Percentiles rank a stretch among this genome's conserved stretches.
These are phyloP conservation scores for Cystobasidiopsis lactophilus DNA, from an alignment of 768 basidiomycete genomes.

Conservation along the genomic window DNA sequence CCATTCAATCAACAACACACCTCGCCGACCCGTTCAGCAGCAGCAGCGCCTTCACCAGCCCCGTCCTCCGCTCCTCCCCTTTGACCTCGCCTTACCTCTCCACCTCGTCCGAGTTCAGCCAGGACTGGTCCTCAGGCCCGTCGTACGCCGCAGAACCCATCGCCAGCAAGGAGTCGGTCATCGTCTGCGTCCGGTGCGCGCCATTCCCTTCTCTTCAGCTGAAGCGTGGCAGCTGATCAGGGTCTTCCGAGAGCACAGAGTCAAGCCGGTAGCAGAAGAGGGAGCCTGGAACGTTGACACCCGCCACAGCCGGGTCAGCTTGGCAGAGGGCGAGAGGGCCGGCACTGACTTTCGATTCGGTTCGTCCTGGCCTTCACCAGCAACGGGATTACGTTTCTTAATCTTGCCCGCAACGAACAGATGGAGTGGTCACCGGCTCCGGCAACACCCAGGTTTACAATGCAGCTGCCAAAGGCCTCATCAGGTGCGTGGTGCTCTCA, in stretches of 20 bases:
- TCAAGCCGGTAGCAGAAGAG: slow-evolving; percentile 1
- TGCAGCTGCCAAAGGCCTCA: slow-evolving; percentile 14
- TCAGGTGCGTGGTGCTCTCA: slow-evolving; percentile 6
- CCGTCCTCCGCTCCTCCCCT: background rate
- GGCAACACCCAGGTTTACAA: slow-evolving; percentile 17
- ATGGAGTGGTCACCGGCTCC: slow-evolving; percentile 18
- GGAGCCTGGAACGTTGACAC: slow-evolving; percentile 11
- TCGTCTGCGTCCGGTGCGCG: background rate
- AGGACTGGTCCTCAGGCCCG: background rate
- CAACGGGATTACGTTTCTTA: too few relatives aligned
- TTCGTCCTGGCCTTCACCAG: background rate
- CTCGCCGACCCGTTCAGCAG: too few relatives aligned
- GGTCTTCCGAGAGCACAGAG: background rate
- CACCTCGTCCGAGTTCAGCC: background rate
- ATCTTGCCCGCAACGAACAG: background rate
- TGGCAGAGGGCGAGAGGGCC: background rate
- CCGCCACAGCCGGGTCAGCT: background rate
- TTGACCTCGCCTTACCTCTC: background rate
- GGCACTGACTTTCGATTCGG: slow-evolving; percentile 11
- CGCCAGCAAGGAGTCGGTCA: background rate
- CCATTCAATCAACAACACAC: too few relatives aligned
- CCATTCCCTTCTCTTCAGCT: background rate
- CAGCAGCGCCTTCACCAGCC: too few relatives aligned
- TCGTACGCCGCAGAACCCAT: background rate
- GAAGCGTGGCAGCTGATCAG: slow-evolving; percentile 13